phyloP scores from a whole-genome alignment of 1,284 basidiomycete genomes.

The Rhodotorula mucilaginosa region DNA sequence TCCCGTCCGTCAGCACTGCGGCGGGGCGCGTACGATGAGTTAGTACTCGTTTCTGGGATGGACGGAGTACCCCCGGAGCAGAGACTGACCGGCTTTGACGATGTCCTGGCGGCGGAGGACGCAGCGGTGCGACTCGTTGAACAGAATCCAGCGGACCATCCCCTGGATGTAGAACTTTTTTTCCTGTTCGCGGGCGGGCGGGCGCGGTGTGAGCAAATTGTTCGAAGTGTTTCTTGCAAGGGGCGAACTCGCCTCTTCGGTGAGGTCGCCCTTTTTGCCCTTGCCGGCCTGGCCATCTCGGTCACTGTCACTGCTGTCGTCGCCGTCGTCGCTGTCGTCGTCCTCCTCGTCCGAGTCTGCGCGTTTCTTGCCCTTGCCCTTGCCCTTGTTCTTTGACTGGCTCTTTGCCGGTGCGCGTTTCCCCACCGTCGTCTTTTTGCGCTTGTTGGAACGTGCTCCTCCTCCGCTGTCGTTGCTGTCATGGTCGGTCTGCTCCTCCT shows the following conservation, averaged over 20 bases:
- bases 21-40: too few species aligned
- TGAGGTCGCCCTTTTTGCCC: constrained; percentile 13
- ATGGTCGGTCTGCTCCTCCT: background rate
- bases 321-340: constrained; percentile 10
- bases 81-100: constrained; percentile 26
- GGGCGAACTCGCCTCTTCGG: constrained; percentile 19
- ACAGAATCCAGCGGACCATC: constrained; percentile 29
- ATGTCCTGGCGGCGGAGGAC: constrained; percentile 30
- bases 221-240: background rate
- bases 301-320: background rate
- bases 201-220: background rate
- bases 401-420: background rate
- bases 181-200: constrained; percentile 13
- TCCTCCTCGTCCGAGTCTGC: background rate
- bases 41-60: too few species aligned
- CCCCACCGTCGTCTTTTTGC: background rate
- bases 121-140: constrained; percentile 29
- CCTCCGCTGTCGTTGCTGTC: constrained; percentile 17
- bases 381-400: background rate
- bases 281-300: background rate
- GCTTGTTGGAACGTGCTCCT: background rate
- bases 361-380: constrained; percentile 2
- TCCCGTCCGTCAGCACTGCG: constrained; percentile 31
- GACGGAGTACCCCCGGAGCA: too few species aligned
- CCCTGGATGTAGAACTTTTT: constrained; percentile 32